phyloP scores from a whole-genome alignment of 176 grass and related monocot genomes.

The Poa annua region DNA sequence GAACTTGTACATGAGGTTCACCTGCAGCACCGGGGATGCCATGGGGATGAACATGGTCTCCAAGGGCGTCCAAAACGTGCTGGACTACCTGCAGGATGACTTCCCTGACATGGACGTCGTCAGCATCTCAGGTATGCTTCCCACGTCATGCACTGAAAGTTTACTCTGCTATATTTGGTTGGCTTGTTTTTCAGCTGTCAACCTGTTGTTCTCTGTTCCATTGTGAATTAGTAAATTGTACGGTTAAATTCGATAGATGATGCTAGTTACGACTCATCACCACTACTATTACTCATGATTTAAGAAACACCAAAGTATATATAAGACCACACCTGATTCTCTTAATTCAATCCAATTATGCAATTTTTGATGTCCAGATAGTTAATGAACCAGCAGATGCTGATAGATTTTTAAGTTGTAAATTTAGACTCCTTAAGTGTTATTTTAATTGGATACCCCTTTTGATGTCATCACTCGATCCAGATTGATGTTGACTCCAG shows the following conservation, averaged over 20 bases:
- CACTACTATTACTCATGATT: constrained; percentile 18
- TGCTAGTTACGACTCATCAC: too few relatives aligned
- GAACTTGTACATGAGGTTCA: constrained; percentile 89
- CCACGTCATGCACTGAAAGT: background rate
- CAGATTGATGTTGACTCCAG: constrained; percentile 39
- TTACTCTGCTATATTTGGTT: background rate
- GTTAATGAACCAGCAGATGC: constrained; percentile 9
- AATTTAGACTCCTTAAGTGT: background rate
- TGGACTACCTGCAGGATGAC: constrained; percentile 79
- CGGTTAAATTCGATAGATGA: background rate
- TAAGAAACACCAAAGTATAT: background rate
- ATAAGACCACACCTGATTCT: background rate
- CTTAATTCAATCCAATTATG: background rate
- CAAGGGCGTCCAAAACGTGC: constrained; percentile 86
- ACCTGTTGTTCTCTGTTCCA: background rate
- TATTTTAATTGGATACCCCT: background rate
- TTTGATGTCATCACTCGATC: background rate
- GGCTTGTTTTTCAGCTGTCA: background rate
- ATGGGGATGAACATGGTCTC: constrained; percentile 99
- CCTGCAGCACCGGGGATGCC: constrained; percentile 90
- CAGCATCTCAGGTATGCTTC: constrained; percentile 81
- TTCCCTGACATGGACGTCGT: constrained; percentile 94
- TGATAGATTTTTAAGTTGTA: background rate
- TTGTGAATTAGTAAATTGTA: background rate
- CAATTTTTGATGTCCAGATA: background rate